phyloP scores from a whole-genome alignment of 208 protist species.

The Leishmania braziliensis region DNA sequence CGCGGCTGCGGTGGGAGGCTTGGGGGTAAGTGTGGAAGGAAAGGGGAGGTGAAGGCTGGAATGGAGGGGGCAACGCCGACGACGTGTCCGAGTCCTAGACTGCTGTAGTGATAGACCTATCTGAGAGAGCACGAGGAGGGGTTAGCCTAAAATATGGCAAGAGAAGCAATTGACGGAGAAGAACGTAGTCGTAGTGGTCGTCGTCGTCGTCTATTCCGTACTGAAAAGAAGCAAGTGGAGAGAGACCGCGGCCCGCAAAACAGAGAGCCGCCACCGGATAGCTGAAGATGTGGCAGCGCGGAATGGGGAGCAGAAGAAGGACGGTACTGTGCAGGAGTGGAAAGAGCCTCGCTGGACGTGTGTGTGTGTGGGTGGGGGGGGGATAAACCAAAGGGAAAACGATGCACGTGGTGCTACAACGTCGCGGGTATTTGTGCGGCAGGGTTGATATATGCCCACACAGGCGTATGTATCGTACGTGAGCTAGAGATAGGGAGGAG shows the following conservation, averaged over 20 bases:
- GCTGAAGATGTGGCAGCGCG: neutral
- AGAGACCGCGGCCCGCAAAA: neutral
- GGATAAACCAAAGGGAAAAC: neutral
- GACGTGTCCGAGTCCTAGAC: neutral
- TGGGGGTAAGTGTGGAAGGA: neutral
- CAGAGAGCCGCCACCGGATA: neutral
- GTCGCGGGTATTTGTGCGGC: too few species aligned
- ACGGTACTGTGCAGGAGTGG: neutral
- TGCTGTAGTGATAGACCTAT: neutral
- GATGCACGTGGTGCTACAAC: too few species aligned
- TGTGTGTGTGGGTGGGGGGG: neutral
- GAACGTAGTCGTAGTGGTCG: neutral
- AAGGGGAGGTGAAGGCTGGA: neutral
- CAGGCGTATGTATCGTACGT: slow-evolving; percentile 8
- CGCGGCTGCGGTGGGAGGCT: neutral
- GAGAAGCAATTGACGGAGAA: neutral
- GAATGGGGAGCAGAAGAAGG: neutral
- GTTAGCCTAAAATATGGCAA: neutral
- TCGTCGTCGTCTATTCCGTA: neutral
- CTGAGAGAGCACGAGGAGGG: neutral
- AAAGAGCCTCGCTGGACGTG: neutral
- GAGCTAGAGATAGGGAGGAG: neutral
- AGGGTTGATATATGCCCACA: neutral
- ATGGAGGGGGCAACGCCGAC: neutral
- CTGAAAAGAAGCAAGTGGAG: neutral